Percentiles rank a stretch among this genome's conserved stretches.
phyloP scores from a whole-genome alignment of 2,329 filamentous ascomycete species.

The Botrytis paeoniae region DNA sequence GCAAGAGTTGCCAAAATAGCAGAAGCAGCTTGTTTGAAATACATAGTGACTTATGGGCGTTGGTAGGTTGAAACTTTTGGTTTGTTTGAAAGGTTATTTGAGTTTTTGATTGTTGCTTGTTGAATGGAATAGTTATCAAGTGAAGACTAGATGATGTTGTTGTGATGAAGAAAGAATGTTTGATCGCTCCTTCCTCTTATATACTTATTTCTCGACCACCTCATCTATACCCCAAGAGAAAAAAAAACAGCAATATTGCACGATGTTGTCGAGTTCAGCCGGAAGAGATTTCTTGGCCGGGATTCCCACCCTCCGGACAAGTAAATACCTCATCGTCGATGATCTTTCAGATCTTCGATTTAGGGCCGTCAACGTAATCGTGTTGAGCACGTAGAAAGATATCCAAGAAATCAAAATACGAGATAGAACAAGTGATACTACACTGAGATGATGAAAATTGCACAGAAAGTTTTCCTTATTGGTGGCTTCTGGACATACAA shows the following conservation, averaged over 20 bases:
- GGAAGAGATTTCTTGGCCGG: not conserved
- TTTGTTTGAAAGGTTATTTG: not conserved
- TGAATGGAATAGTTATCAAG: not conserved
- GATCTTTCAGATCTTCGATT: slow-evolving; percentile 1
- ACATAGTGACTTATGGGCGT: not conserved
- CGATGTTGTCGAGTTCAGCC: not conserved
- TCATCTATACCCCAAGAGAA: not conserved
- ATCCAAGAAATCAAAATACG: not conserved
- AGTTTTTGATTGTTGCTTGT: not conserved
- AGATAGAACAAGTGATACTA: slow-evolving; percentile 8
- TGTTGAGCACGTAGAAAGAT: not conserved
- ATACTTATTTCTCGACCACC: not conserved
- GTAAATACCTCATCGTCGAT: slow-evolving; percentile 13
- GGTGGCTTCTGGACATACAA: not conserved
- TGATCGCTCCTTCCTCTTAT: slow-evolving; percentile 9
- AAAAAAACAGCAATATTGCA: not conserved
- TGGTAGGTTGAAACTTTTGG: not conserved
- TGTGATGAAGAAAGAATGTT: slow-evolving; percentile 3
- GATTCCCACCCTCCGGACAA: not conserved
- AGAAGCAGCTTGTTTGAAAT: slow-evolving; percentile 4
- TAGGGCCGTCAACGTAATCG: not conserved
- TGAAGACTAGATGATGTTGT: slow-evolving; percentile 6
- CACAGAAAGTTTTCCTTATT: not conserved
- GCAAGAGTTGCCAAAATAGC: slow-evolving; percentile 15
- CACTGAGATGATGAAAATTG: not conserved